phyloP scores from a whole-genome alignment of 305 asterid genomes.

The Fraxinus sp. region DNA sequence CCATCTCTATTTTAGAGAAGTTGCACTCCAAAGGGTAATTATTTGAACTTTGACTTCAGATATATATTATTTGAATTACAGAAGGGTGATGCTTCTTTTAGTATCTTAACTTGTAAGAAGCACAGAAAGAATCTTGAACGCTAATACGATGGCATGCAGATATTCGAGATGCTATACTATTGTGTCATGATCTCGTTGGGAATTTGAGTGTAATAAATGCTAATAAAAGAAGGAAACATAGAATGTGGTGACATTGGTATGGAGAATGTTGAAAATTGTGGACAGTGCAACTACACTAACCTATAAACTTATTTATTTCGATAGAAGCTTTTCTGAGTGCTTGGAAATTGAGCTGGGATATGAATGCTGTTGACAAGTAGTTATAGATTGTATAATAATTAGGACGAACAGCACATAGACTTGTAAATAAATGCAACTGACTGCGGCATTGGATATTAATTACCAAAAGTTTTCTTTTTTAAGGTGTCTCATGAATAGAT shows the following conservation, averaged over 20 bases:
- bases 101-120: neutral
- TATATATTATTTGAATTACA: neutral
- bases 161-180: neutral
- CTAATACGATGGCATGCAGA: neutral
- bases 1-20: conserved; percentile 78
- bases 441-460: neutral
- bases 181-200: neutral
- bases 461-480: neutral
- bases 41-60: conserved; percentile 10
- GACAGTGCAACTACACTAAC: neutral
- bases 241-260: neutral
- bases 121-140: neutral
- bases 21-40: conserved; percentile 75
- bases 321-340: neutral
- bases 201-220: neutral
- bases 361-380: neutral
- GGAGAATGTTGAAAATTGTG: neutral
- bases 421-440: neutral
- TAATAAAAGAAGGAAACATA: neutral
- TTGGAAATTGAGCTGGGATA: neutral
- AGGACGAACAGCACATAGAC: neutral
- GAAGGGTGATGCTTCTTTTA: neutral
- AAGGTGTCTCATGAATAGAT: neutral
- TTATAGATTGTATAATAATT: neutral
- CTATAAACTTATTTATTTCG: neutral